phyloP scores from a whole-genome alignment of 257 asterid genomes.

The Linaria vulgaris region DNA sequence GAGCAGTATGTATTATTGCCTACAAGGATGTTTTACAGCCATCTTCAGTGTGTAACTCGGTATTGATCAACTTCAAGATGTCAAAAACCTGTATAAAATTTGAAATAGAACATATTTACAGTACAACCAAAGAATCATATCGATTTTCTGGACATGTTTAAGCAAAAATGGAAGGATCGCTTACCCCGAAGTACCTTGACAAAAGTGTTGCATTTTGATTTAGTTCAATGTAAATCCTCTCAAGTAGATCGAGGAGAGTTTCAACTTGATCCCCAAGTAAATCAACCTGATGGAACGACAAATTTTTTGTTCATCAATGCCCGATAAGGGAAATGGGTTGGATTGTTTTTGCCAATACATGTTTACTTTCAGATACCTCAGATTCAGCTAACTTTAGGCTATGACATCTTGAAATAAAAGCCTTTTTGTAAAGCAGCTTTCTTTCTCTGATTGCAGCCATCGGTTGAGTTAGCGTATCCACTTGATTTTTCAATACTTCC shows the following conservation, averaged over 20 bases:
- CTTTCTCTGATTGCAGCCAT: slow-evolving; percentile 35
- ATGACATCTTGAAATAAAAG: slow-evolving; percentile 63
- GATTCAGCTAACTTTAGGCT: slow-evolving; percentile 66
- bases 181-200: slow-evolving; percentile 51
- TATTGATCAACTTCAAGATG: slow-evolving; percentile 50
- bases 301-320: background rate
- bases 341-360: background rate
- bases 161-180: background rate
- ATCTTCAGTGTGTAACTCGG: slow-evolving; percentile 42
- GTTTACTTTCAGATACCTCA: slow-evolving; percentile 46
- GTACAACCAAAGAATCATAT: background rate
- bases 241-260: slow-evolving; percentile 46
- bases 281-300: slow-evolving; percentile 54
- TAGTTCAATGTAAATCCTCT: slow-evolving; percentile 46
- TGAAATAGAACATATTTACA: background rate
- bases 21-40: slow-evolving; percentile 20
- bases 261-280: slow-evolving; percentile 82
- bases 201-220: slow-evolving; percentile 45
- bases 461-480: slow-evolving; percentile 35
- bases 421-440: slow-evolving; percentile 58
- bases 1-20: background rate
- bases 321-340: background rate
- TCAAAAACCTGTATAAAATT: slow-evolving; percentile 51
- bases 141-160: background rate
- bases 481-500: slow-evolving; percentile 41